Conservation (phyloP, 805 yeast species). For the Candida nitratophila region DNA sequence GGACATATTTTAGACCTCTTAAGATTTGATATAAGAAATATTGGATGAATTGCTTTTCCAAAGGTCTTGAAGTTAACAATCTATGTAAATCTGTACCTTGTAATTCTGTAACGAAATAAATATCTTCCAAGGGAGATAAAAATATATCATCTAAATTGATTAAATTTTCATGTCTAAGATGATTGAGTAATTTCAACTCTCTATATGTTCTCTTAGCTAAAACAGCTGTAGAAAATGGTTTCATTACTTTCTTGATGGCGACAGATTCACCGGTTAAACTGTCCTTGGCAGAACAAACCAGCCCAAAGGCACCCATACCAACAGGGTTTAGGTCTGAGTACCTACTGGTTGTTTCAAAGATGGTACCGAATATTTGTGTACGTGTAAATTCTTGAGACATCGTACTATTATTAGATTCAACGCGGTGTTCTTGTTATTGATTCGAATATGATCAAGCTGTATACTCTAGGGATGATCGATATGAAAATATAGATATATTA, state of each 20-base stretch:
- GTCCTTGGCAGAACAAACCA: slow-evolving; percentile 94
- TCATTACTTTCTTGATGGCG: slow-evolving; percentile 96
- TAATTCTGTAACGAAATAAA: slow-evolving; percentile 91
- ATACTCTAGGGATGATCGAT: too few species aligned
- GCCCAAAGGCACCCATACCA: slow-evolving; percentile 99
- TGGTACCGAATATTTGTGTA: slow-evolving; percentile 92
- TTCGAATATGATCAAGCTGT: too few species aligned
- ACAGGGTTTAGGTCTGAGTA: slow-evolving; percentile 93
- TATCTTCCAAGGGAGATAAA: slow-evolving; percentile 90
- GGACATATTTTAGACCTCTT: slow-evolving; percentile 90
- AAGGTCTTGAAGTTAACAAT: slow-evolving; percentile 82
- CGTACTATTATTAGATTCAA: neutral
- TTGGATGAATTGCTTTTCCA: slow-evolving; percentile 94
- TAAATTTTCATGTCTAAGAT: slow-evolving; percentile 88
- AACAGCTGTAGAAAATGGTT: slow-evolving; percentile 91
- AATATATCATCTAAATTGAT: slow-evolving; percentile 91
- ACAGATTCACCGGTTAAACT: slow-evolving; percentile 86
- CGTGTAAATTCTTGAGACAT: slow-evolving; percentile 43
- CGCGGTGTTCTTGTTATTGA: too few species aligned
- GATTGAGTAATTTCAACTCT: slow-evolving; percentile 88
- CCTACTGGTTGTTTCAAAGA: slow-evolving; percentile 84
- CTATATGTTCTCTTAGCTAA: slow-evolving; percentile 95
- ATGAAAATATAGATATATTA: too few species aligned
- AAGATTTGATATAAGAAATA: slow-evolving; percentile 92
- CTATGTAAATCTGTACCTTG: slow-evolving; percentile 96